phyloP scores from a whole-genome alignment of 495 filamentous ascomycete species.

The Aspergillus coremiiformis region DNA sequence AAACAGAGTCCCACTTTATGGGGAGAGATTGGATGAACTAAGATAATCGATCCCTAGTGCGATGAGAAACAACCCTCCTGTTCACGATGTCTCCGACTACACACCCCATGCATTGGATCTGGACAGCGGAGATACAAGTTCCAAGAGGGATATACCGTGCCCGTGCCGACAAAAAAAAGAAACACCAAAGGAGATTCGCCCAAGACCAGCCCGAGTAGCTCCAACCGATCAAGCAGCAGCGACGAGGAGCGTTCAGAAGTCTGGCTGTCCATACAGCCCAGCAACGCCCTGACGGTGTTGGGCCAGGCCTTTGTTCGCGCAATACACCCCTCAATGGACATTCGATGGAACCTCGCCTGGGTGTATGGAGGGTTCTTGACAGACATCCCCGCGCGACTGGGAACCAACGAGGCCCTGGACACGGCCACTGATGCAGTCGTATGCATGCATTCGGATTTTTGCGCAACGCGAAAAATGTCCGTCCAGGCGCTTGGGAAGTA shows the following conservation, averaged over 20 bases:
- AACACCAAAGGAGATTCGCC: neutral
- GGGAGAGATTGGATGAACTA: neutral
- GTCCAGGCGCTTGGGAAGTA: conserved; percentile 29
- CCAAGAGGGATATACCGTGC: conserved; percentile 22
- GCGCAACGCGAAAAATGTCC: conserved; percentile 9
- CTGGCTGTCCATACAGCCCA: conserved; percentile 6
- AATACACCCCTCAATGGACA: conserved; percentile 27
- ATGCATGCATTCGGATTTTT: conserved; percentile 26
- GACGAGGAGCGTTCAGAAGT: neutral
- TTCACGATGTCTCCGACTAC: conserved; percentile 40
- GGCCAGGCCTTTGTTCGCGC: conserved; percentile 20
- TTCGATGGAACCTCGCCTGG: conserved; percentile 39
- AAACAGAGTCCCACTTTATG: too few relatives aligned
- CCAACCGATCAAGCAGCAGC: neutral
- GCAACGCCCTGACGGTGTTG: conserved; percentile 19
- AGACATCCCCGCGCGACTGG: conserved; percentile 33
- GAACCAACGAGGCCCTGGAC: conserved; percentile 37
- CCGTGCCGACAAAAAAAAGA: neutral
- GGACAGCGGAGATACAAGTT: conserved; percentile 45
- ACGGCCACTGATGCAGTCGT: conserved; percentile 30
- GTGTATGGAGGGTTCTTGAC: conserved; percentile 33
- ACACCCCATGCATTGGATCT: conserved; percentile 38
- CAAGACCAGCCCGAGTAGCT: too few relatives aligned
- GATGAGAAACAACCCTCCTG: conserved; percentile 37
- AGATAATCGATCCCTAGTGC: conserved; percentile 23